A percentile compares a stretch with the other conserved stretches of the same genome.
These are phyloP conservation scores for Spathaspora sp. DNA, from an alignment of 1,139 yeast genomes.

Conservation along the genomic window DNA sequence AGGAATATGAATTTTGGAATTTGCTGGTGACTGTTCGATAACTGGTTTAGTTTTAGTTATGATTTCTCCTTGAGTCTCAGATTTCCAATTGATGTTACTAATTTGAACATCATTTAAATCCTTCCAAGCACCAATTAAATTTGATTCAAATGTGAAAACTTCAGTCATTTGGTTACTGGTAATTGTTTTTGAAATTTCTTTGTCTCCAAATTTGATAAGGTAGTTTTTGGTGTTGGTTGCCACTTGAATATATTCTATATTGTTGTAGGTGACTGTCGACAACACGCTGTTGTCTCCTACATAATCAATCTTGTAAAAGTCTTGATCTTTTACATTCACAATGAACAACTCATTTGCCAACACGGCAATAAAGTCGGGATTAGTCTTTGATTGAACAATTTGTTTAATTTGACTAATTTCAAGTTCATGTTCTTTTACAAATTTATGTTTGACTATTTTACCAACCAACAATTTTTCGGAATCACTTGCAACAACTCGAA, in stretches of 20 bases:
- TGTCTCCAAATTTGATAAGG: slow-evolving; percentile 2
- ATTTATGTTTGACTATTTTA: slow-evolving; percentile 7
- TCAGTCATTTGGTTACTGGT: slow-evolving; percentile 3
- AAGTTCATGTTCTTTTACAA: slow-evolving; percentile 6
- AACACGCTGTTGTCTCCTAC: background rate
- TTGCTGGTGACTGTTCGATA: background rate
- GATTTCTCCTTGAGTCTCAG: background rate
- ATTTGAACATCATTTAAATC: slow-evolving; percentile 7
- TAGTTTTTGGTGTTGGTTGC: background rate
- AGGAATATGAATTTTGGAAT: slow-evolving; percentile 9
- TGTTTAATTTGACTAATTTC: background rate
- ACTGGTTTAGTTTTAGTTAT: background rate
- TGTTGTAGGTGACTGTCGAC: slow-evolving; percentile 4
- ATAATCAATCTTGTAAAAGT: background rate
- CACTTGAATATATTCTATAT: slow-evolving; percentile 8
- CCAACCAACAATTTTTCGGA: slow-evolving; percentile 4
- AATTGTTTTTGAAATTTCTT: slow-evolving; percentile 4
- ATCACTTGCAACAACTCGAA: background rate
- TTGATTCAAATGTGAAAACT: slow-evolving; percentile 3
- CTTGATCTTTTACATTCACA: background rate
- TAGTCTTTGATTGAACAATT: slow-evolving; percentile 1
- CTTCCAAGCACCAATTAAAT: slow-evolving; percentile 6
- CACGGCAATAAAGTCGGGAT: slow-evolving; percentile 2
- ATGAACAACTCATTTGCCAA: background rate
- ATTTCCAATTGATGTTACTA: slow-evolving; percentile 4